A percentile compares a stretch with the other conserved stretches of the same genome.
These are phyloP conservation scores for Solanum dulcamara DNA, from an alignment of 257 asterid genomes.

Conservation along the genomic window DNA sequence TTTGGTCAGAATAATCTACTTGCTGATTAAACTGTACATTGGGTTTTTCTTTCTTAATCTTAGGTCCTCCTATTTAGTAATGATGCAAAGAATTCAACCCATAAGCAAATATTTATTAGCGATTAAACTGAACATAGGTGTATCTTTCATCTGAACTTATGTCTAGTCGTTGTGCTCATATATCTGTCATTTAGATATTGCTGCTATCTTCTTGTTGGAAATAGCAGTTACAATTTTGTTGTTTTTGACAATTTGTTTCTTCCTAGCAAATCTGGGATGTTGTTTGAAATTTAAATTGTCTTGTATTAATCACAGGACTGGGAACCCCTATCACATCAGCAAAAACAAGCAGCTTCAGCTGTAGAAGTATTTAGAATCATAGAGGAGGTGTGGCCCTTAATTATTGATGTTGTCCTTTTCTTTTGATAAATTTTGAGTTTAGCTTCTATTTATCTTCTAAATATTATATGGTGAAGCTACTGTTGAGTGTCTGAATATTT, in stretches of 20 bases:
- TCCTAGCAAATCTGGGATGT: background rate
- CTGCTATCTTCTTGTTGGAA: background rate
- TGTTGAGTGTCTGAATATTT: background rate
- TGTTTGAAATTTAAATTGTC: background rate
- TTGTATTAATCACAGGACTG: constrained; percentile 47
- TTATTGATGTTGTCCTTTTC: background rate
- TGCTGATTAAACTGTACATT: background rate
- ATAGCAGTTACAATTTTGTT: background rate
- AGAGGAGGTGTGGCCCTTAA: constrained; percentile 62
- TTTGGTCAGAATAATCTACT: background rate
- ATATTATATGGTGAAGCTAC: background rate
- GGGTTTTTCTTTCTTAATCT: background rate
- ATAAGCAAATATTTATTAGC: background rate
- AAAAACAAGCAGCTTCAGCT: constrained; percentile 92
- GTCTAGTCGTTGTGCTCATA: background rate
- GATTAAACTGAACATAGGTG: background rate
- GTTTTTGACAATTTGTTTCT: background rate
- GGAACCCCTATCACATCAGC: constrained; percentile 85
- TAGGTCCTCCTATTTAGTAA: background rate
- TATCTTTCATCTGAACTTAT: background rate
- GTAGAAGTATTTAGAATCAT: constrained; percentile 95
- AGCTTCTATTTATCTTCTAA: background rate
- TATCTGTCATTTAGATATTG: background rate
- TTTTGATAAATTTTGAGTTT: background rate
- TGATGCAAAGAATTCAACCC: background rate